Conservation (phyloP, 768 basidiomycete species). For the Russula olivacea region DNA sequence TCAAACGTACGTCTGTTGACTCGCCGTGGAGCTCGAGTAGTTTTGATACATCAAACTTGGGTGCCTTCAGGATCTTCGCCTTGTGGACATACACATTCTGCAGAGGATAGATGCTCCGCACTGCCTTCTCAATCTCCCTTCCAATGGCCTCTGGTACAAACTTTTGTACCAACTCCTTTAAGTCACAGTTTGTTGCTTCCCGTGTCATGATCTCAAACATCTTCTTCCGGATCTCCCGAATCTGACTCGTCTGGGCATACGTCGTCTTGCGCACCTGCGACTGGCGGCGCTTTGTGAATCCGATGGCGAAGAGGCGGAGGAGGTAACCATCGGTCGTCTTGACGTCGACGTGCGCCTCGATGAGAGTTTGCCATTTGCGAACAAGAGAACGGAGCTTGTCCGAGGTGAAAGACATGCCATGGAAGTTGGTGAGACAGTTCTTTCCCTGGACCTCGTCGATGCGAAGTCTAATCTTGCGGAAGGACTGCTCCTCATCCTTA, state of each 20-base stretch:
- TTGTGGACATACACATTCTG: constrained; percentile 99
- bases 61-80: constrained; percentile 97
- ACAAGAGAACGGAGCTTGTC: constrained; percentile 99
- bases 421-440: constrained; percentile 99
- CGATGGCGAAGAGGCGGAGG: constrained; percentile 96
- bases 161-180: constrained; percentile 98
- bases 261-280: constrained; percentile 98
- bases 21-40: constrained; percentile 96
- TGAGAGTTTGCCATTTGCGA: constrained; percentile 99
- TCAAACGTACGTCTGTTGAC: constrained; percentile 74
- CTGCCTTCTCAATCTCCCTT: constrained; percentile 98
- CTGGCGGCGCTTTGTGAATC: constrained; percentile 96
- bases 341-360: constrained; percentile 98
- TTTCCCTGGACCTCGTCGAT: constrained; percentile 96
- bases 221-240: constrained; percentile 97
- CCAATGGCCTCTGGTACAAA: constrained; percentile 99
- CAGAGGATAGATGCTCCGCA: constrained; percentile 93
- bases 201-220: constrained; percentile 99
- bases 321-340: constrained; percentile 99
- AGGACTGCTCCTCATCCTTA: constrained; percentile 99
- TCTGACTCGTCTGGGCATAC: constrained; percentile 91
- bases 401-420: constrained; percentile 99
- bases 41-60: constrained; percentile 94
- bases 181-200: constrained; percentile 89
- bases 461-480: constrained; percentile 99